Evolutionary conservation across 768 basidiomycete genomes (phyloP).

Genomic region (Suillus bovinus): DNA sequence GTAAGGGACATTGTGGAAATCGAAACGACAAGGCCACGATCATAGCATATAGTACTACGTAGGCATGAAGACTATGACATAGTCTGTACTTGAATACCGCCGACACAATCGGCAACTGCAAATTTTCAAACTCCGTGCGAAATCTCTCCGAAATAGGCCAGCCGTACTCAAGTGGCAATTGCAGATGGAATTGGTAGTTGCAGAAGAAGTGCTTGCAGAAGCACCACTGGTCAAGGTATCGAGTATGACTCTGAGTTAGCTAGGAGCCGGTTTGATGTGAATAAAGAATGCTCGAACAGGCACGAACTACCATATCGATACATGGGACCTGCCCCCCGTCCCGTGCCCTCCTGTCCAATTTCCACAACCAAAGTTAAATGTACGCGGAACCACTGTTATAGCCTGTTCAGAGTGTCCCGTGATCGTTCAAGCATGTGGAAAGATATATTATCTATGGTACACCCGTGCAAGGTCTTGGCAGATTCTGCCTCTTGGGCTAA

Average conservation of each 20-base stretch:
- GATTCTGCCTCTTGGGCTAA: neutral
- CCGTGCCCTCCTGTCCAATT: neutral
- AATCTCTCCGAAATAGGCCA: too few species aligned
- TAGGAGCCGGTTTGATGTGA: neutral
- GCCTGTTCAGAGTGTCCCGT: too few species aligned
- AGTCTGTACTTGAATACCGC: too few species aligned
- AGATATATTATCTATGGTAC: neutral
- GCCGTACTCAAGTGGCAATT: neutral
- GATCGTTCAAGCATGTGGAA: neutral
- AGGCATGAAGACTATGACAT: too few species aligned
- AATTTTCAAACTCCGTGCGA: too few species aligned
- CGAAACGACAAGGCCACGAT: too few species aligned
- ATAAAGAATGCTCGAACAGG: too few species aligned
- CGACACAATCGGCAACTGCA: too few species aligned
- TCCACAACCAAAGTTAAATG: neutral
- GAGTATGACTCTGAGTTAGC: neutral
- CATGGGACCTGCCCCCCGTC: neutral
- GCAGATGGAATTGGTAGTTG: constrained; percentile 3
- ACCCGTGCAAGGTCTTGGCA: too few species aligned
- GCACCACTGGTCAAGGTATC: neutral
- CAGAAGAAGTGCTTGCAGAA: neutral
- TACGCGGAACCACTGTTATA: neutral
- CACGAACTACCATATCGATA: too few species aligned
- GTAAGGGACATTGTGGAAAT: too few species aligned
- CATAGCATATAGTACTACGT: too few species aligned